Conservation (phyloP, 495 filamentous ascomycete species). For the Extremus antarcticus region DNA sequence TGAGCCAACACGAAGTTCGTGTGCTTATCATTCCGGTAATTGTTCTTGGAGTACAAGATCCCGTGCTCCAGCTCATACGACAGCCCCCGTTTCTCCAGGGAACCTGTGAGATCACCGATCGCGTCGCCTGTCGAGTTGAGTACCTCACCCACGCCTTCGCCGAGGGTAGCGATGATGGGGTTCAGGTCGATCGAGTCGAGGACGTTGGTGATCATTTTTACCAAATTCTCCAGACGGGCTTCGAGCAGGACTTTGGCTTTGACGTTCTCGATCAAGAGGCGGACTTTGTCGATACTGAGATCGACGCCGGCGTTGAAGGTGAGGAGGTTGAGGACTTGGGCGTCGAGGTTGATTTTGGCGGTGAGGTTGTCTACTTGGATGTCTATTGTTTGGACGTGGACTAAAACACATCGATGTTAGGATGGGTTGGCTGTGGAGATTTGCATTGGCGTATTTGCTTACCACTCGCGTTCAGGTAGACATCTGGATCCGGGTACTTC, state of each 20-base stretch:
- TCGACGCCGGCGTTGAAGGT: slow-evolving; percentile 48
- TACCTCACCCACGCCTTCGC: slow-evolving; percentile 37
- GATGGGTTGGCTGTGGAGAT: not conserved
- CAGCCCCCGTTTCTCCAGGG: slow-evolving; percentile 10
- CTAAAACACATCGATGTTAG: slow-evolving; percentile 16
- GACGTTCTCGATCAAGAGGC: slow-evolving; percentile 43
- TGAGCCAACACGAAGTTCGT: slow-evolving; percentile 45
- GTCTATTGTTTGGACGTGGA: slow-evolving; percentile 42
- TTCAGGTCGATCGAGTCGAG: slow-evolving; percentile 47
- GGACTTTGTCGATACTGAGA: slow-evolving; percentile 41
- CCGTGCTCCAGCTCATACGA: slow-evolving; percentile 38
- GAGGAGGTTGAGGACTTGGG: slow-evolving; percentile 44
- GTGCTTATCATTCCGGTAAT: slow-evolving; percentile 44
- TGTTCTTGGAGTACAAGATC: slow-evolving; percentile 45
- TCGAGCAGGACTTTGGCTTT: slow-evolving; percentile 46
- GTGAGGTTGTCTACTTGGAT: slow-evolving; percentile 46
- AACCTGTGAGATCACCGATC: slow-evolving; percentile 14
- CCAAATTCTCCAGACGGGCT: slow-evolving; percentile 44
- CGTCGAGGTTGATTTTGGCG: slow-evolving; percentile 49
- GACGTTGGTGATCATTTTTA: slow-evolving; percentile 43
- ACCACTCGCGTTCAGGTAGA: slow-evolving; percentile 41
- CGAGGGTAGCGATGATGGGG: slow-evolving; percentile 44
- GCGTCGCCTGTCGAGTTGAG: slow-evolving; percentile 35
- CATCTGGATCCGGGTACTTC: slow-evolving; percentile 37
- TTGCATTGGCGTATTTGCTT: too few species aligned